These are phyloP conservation scores for Fusarium algeriense DNA, from an alignment of 2,329 filamentous ascomycete species.

Conservation along the genomic window DNA sequence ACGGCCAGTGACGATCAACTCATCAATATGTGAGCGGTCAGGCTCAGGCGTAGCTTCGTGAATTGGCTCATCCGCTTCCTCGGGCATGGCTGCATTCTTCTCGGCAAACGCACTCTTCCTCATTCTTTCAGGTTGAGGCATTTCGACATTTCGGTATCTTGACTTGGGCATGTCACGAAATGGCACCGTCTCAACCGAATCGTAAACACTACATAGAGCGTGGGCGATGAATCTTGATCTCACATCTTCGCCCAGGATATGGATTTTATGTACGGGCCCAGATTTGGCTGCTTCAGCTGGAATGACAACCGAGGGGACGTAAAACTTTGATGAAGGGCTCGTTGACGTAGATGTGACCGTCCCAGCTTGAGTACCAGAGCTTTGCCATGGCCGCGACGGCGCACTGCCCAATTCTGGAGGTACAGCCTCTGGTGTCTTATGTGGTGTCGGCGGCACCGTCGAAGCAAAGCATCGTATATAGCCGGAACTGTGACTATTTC, in stretches of 20 bases:
- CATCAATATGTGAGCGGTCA: conserved; percentile 70
- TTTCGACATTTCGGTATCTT: conserved; percentile 51
- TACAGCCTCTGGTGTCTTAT: conserved; percentile 40
- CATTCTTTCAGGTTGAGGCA: conserved; percentile 33
- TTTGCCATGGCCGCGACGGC: conserved; percentile 41
- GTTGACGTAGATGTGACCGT: conserved; percentile 28
- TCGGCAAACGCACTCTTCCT: conserved; percentile 38
- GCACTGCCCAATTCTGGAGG: conserved; percentile 37
- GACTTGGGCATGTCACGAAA: conserved; percentile 43
- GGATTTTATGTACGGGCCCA: conserved; percentile 55
- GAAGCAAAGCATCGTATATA: conserved; percentile 52
- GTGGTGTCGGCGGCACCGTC: conserved; percentile 44
- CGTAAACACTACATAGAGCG: conserved; percentile 56
- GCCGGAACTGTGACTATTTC: conserved; percentile 54
- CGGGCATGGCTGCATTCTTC: conserved; percentile 33
- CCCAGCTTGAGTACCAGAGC: conserved; percentile 13
- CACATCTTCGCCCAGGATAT: conserved; percentile 58
- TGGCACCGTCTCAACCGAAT: conserved; percentile 54
- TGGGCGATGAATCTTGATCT: conserved; percentile 58
- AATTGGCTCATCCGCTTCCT: conserved; percentile 1
- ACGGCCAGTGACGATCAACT: conserved; percentile 75
- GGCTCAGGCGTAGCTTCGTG: not conserved
- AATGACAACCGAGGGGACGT: conserved; percentile 54
- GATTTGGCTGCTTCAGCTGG: conserved; percentile 49
- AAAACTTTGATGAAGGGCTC: conserved; percentile 45